Evolutionary conservation across 768 basidiomycete genomes (phyloP), one percentile per base, ranked within the genome.

Genomic region (Mycena metata): DNA sequence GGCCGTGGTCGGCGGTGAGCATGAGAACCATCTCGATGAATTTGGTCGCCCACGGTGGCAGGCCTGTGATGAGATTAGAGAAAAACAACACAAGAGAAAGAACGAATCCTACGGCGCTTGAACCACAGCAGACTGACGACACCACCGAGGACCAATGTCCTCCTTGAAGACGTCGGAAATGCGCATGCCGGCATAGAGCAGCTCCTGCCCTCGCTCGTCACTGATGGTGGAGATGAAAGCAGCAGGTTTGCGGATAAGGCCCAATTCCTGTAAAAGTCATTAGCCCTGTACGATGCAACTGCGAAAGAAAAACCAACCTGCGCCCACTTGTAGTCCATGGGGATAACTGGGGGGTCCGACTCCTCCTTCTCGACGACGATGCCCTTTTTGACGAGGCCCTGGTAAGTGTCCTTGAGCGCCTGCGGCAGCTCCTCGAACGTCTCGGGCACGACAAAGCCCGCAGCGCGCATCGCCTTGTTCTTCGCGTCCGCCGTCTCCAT

Each of bases 281-380:
- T 35, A 39, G 35, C 19, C 35, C 26, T 8, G 11, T 0, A 33
- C 41, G 3, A 45, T 11, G 17, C 15, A 9, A 42, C n/a, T 19
- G 13, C 16, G 33, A 30, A 19, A 24, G 23, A 12, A 64, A 39
- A 19, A 67, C 74, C 21, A 43, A 80, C 80, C 83, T 96, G 95
- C 41, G 96, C 96, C 97, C 97, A 98, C 86, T 99, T 98, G 91
- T 98, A 99, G 83, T 99, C 97, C 95, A 99, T 98, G n/a, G 97
- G 97, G 78, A 99, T 98, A 64, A 93, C 90, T 12, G 97, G 97
- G 6, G 96, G 96, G 24, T 96, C 94, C 61, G 90, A 84, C 85
- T 99, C 97, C 42, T 81, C 74, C 84, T 90, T 85, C 71, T 89
- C 90, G 41, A 83, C 79, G 79, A 99, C 88, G 35, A 81, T 76